Evolutionary conservation across 2,329 filamentous ascomycete genomes (phyloP), one percentile per base, ranked within the genome.

Genomic region (Proliferodiscus dingleyae): DNA sequence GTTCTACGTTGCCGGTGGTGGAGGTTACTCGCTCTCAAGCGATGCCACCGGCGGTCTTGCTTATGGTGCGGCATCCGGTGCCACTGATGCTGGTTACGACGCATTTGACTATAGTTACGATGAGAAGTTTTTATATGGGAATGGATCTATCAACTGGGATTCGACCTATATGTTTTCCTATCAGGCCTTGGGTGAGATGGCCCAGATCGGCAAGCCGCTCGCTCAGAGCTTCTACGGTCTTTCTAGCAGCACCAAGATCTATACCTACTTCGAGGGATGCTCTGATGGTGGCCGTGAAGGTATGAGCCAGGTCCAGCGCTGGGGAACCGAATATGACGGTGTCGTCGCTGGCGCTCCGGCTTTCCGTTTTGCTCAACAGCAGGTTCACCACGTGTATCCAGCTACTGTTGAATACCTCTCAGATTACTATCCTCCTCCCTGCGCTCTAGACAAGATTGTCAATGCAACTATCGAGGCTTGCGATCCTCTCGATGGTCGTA

Each of bases 381-480:
- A 72, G 51, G 64, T 69, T 4, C 57, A 65, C 39, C 71, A 72
- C 45, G 55, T 70, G 5, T 65, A 61, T 50, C 56, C 66, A 2
- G 59, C 57, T 21, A 57, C 61, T 0, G 61, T 70, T 1, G 68
- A 72, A 52, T 48, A 67, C 15, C 68, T 63, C 0, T 43, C 66
- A 21, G 64, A 62, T 43, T 72, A 73, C 52, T 68, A 64, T 48
- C 69, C 71, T 3, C 64, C 67, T 3, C 62, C 71, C 1, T 70
- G 68, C 36, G 72, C 73, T 39, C 54, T 78, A 11, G 63, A 67
- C 5, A 71, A 70, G 56, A 77, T 79, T 37, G 67, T 74, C 16
- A 79, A 78, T 54, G 64, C 67, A 28, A 80, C 76, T 5, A 77
- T 80, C 40, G 63, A 64, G 1, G 70, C 70, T 26, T 81, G 77